These are phyloP conservation scores for Mallotus nudiflorus DNA, from an alignment of 345 rosid species.

Conservation along the genomic window DNA sequence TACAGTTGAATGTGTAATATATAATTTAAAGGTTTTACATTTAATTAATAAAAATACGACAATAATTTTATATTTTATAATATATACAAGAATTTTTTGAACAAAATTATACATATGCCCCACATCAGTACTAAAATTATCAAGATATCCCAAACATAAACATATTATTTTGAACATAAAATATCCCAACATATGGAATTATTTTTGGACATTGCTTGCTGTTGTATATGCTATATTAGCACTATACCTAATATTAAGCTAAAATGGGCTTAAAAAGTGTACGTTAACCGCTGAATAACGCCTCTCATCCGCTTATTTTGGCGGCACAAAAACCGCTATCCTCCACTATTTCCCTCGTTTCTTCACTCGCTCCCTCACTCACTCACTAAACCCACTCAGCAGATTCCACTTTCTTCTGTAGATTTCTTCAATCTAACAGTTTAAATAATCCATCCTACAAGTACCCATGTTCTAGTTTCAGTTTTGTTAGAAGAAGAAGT, in stretches of 20 bases:
- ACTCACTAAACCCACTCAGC: constrained; percentile 10
- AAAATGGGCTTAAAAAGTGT: neutral
- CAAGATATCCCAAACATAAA: no score
- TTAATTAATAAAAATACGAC: no score
- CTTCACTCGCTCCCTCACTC: constrained; percentile 9
- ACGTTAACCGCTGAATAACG: constrained; percentile 56
- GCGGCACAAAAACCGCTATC: constrained; percentile 76
- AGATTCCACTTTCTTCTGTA: constrained; percentile 14
- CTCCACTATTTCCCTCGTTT: constrained; percentile 20
- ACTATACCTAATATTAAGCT: no score
- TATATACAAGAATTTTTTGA: no score
- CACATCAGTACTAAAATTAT: no score
- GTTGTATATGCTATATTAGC: neutral
- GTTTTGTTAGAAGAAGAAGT: neutral
- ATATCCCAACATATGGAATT: neutral
- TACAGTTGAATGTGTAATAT: no score
- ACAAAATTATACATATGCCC: no score
- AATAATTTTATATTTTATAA: no score
- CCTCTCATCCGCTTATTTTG: constrained; percentile 67
- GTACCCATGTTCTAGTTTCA: constrained; percentile 27
- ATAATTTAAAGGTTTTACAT: no score
- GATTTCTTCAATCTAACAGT: constrained; percentile 31
- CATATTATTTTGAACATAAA: no score
- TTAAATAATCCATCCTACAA: constrained; percentile 17
- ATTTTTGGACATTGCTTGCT: constrained; percentile 1